Base-by-base conservation (phyloP, 495 filamentous ascomycete genomes). In the Darksidea phi region DNA sequence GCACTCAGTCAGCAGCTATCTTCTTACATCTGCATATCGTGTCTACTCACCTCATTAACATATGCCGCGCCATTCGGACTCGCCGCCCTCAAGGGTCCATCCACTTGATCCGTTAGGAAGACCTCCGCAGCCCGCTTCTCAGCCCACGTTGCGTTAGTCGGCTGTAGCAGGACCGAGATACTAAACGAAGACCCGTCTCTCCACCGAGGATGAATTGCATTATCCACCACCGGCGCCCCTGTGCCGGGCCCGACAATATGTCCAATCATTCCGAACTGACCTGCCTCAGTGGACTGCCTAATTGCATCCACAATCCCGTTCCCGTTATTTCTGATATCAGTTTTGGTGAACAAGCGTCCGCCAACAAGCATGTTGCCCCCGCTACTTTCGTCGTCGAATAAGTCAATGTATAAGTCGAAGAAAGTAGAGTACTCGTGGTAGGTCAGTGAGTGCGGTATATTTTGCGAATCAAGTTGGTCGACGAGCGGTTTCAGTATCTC, bases 21-120 rank as follows among this genome's bases (percentile, higher is more conserved):
- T 17, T n/a, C 38, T 5, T 38, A 8, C n/a, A 17, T 28, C 7
- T 6, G 11, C 20, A 48, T 7, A 6, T 11, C 7, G 11, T 12
- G 11, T 24, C 24, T 18, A 59, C 21, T 17, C 17, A 34, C 62
- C 41, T 65, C 62, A 48, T 65, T 65, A 1, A 59, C 55, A 51
- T 65, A 65, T 15, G 51, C 43, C 13, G 56, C 57, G 2, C 62
- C 62, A 51, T 57, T 2, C 20, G 62, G 57, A 45, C 37, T 54
- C 20, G 41, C 49, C 6, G 10, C 50, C n/a, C 55, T 36, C 28
- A 65, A 38, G 23, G 55, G 48, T 17, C 15, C 41, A 34, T 48
- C 41, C 1, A 55, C 34, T 3, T 48, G 15, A 26, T 65, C 47
- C 18, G 62, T 65, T 7, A 65, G 25, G 10, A 23, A 10, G 2